Base-by-base conservation (phyloP, 306 rosid species). In the Dryas octopetala region DNA sequence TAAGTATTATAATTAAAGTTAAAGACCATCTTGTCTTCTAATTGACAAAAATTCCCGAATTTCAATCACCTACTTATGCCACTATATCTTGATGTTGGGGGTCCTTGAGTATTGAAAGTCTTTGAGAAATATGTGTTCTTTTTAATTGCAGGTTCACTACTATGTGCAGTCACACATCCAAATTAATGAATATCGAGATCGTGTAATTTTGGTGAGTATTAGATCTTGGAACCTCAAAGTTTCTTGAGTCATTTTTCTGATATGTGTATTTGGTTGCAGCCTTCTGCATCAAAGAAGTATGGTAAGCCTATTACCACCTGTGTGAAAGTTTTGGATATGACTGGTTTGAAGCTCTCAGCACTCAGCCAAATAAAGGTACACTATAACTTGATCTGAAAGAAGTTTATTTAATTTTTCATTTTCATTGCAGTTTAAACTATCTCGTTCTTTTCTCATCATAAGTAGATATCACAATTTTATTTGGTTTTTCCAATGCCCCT, bases 131-230 rank as follows among this genome's bases (percentile, higher is more conserved):
- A 69, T 28, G 23, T 49, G 5, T 23, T 11, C 28, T 46, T 68
- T 55, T 77, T 49, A 45, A 44, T 78, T 83, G 43, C 88, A 95
- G 98, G 97, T 92, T 70, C 89, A 92, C 80, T 89, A 87, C 86
- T 95, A 95, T 87, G 97, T 95, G 85, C 98, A 95, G 87, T 95
- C 98, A 72, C 98, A 95, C 83, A 95, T 95, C 87, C 98, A 95
- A 84, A 84, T 95, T 48, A 95, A 95, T 74, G 97, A 95, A 85
- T 95, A 95, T 77, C 91, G 98, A 68, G 98, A 95, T 80, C 79
- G 90, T 23, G 76, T 89, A 76, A 47, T 90, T 74, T 90, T 95
- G 97, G 98, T 95, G 68, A 75, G 93, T 62, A 32, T 74, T 67
- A 32, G 16, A 71, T 65, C 89, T 79, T 7, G 59, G 52, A 48